Conservation (phyloP, 805 yeast species). For the Wickerhamiella azyma region DNA sequence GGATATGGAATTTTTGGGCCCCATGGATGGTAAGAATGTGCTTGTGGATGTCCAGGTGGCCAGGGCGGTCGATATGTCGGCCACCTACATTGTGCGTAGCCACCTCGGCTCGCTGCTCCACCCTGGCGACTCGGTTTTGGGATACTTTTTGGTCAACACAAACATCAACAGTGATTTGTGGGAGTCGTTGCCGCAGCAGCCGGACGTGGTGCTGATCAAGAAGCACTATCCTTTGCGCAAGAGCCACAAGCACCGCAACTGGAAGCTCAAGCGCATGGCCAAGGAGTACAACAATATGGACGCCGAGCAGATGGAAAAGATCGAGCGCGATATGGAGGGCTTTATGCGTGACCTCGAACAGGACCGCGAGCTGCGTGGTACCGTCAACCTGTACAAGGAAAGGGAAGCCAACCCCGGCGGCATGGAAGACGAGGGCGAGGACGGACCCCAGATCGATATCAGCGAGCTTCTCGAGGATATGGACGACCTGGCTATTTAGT, state of each 20-base stretch:
- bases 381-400: conserved; percentile 70
- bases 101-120: conserved; percentile 84
- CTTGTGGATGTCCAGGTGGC: conserved; percentile 78
- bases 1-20: conserved; percentile 85
- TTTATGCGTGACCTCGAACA: conserved; percentile 97
- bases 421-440: conserved; percentile 39
- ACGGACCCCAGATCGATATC: conserved; percentile 76
- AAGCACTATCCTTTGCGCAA: conserved; percentile 69
- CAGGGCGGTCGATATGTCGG: conserved; percentile 65
- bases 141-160: conserved; percentile 67
- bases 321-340: conserved; percentile 86
- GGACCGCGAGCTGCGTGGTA: conserved; percentile 85
- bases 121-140: conserved; percentile 87
- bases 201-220: conserved; percentile 12
- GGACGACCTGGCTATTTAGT: conserved; percentile 45
- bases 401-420: conserved; percentile 28
- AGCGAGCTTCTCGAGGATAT: conserved; percentile 91
- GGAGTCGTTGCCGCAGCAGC: conserved; percentile 41
- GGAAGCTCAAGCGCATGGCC: conserved; percentile 98
- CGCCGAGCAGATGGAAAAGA: conserved; percentile 72
- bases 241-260: conserved; percentile 63
- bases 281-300: conserved; percentile 46
- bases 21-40: conserved; percentile 59
- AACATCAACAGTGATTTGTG: conserved; percentile 72
- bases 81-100: conserved; percentile 63